Base-by-base conservation (phyloP, 2,329 filamentous ascomycete genomes). In the Paecilomyces dactylethromorphus region DNA sequence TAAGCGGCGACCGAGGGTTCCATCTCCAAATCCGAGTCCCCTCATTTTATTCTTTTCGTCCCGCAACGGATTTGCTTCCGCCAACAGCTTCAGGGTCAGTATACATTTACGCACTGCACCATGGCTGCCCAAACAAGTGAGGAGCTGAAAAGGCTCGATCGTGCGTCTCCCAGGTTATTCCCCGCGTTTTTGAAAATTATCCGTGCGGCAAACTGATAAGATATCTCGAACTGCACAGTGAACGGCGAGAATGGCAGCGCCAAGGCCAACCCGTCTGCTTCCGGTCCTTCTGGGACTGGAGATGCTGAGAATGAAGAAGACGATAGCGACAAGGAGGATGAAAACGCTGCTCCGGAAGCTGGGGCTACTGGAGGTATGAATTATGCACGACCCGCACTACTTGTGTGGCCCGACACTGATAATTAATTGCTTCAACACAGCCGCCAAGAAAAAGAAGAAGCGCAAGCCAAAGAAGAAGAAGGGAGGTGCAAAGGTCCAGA, bases 361-460 rank as follows among this genome's bases (percentile, higher is more conserved):
- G 71, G 67, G 39, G 71, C 69, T 55, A 67, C 69, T 62, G 74
- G 73, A 69, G 74, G 71, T 73, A 62, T 59, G 69, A 31, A 54
- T 53, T 29, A 21, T 52, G 35, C 6, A 60, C 31, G 26, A 54
- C 21, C 54, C 55, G 33, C 55, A 31, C 22, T 53, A 32, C 33
- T n/a, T 24, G 49, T 52, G 31, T 29, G 51, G 11, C 11, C 22
- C 56, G 15, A 55, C 57, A 45, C 56, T 35, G 51, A 49, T 58
- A 39, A 29, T 45, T 29, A 32, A 39, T 26, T 7, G 50, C 53
- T 33, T 58, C 61, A 71, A 15, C 39, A 35, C 12, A 56, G 73
- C 70, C 35, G 76, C 77, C 56, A 90, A 90, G 77, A 91, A 91
- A 79, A 91, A 92, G 79, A 93, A 92, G 82, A 91, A 91, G 82